phyloP scores from a whole-genome alignment of 345 rosid species.

The Melaleuca quinquenervia region DNA sequence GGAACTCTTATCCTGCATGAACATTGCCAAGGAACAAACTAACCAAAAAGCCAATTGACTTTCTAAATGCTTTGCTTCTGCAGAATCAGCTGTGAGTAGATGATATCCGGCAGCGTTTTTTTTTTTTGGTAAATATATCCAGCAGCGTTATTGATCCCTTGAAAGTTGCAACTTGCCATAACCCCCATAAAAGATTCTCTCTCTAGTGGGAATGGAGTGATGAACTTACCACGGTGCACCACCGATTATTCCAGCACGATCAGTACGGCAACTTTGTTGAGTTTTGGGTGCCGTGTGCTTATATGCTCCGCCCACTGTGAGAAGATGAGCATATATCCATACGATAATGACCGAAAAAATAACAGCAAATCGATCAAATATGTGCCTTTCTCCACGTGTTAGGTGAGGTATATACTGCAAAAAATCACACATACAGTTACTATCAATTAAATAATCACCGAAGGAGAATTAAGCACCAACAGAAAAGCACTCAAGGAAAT shows the following conservation, averaged over 20 bases:
- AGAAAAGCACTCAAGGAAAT: background rate
- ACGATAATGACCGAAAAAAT: conserved; percentile 76
- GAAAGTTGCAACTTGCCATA: background rate
- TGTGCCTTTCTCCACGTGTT: conserved; percentile 43
- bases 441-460: background rate
- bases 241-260: conserved; percentile 72
- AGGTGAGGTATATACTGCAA: conserved; percentile 76
- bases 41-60: background rate
- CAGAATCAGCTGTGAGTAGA: background rate
- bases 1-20: conserved; percentile 82
- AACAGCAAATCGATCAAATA: conserved; percentile 79
- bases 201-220: background rate
- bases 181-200: background rate
- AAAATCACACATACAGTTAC: background rate
- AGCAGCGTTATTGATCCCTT: background rate
- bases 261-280: conserved; percentile 79
- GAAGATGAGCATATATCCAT: conserved; percentile 92
- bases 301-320: conserved; percentile 91
- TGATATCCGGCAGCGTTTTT: background rate
- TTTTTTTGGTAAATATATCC: too few species aligned
- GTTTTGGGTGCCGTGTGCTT: conserved; percentile 53
- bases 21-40: background rate
- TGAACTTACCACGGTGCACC: conserved; percentile 75
- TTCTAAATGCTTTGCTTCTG: background rate
- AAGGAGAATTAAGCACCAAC: background rate